Conservation (phyloP, 2,329 filamentous ascomycete genomes). For the Fusarium sp. region DNA sequence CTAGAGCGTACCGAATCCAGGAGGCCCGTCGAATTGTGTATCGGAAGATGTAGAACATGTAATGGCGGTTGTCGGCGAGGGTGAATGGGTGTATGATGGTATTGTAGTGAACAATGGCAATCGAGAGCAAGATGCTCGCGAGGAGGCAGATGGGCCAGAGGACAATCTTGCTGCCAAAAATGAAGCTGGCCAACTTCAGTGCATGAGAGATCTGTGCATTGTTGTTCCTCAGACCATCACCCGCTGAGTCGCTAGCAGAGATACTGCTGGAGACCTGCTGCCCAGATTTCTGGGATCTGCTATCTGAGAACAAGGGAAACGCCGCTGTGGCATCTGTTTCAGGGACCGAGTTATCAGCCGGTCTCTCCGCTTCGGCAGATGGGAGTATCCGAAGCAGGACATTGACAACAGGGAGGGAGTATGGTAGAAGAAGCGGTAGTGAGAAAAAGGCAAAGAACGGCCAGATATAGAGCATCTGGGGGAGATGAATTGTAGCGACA, state of each 20-base stretch:
- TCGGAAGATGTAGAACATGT: slow-evolving; percentile 96
- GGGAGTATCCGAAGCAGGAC: not conserved
- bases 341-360: not conserved
- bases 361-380: not conserved
- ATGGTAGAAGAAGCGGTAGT: slow-evolving; percentile 74
- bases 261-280: not conserved
- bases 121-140: slow-evolving; percentile 50
- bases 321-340: not conserved
- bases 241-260: not conserved
- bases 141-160: slow-evolving; percentile 51
- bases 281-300: slow-evolving; percentile 4
- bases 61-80: slow-evolving; percentile 94
- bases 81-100: slow-evolving; percentile 97
- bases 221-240: not conserved
- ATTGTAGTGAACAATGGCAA: slow-evolving; percentile 75
- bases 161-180: slow-evolving; percentile 48
- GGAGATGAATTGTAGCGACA: slow-evolving; percentile 83
- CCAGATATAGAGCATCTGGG: slow-evolving; percentile 97
- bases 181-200: slow-evolving; percentile 6
- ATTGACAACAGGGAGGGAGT: slow-evolving; percentile 51
- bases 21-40: slow-evolving; percentile 75
- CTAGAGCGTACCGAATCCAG: slow-evolving; percentile 71
- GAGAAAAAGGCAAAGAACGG: slow-evolving; percentile 92
- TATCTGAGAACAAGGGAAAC: not conserved
- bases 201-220: slow-evolving; percentile 15